Evolutionary conservation across 768 basidiomycete species (phyloP).

Genomic region (Leccinum ochraceum): DNA sequence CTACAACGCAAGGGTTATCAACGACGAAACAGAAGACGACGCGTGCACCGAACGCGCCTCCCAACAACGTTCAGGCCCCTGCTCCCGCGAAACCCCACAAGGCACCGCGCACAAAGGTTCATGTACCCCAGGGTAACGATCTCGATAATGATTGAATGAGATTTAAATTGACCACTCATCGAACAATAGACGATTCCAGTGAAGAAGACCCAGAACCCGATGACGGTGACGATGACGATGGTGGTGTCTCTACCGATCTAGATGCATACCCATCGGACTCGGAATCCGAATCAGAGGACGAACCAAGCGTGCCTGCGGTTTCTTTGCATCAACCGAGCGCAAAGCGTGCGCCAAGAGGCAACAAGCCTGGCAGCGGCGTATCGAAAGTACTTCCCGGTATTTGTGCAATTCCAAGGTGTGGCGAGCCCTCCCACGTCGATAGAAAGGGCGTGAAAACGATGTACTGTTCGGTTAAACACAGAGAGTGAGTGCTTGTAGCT

Average conservation of each 20-base stretch:
- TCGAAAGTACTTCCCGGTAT: slow-evolving; percentile 30
- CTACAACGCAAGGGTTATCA: slow-evolving; percentile 13
- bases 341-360: slow-evolving; percentile 11
- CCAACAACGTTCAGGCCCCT: slow-evolving; percentile 6
- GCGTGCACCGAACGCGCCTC: slow-evolving; percentile 11
- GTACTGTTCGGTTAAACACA: slow-evolving; percentile 61
- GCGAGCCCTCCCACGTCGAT: slow-evolving; percentile 56
- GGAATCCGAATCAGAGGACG: slow-evolving; percentile 26
- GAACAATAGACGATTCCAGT: slow-evolving; percentile 23
- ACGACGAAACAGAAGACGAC: slow-evolving; percentile 23
- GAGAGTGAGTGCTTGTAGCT: slow-evolving; percentile 51
- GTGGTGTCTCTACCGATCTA: slow-evolving; percentile 27
- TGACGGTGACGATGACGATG: slow-evolving; percentile 27
- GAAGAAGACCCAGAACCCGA: slow-evolving; percentile 28
- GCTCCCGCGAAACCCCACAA: slow-evolving; percentile 17
- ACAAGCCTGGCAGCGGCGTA: slow-evolving; percentile 12
- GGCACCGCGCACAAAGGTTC: slow-evolving; percentile 12
- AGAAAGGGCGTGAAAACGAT: slow-evolving; percentile 48
- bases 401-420: slow-evolving; percentile 60
- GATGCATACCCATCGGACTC: slow-evolving; percentile 36
- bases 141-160: slow-evolving; percentile 7
- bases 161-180: slow-evolving; percentile 14
- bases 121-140: slow-evolving; percentile 24
- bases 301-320: slow-evolving; percentile 12
- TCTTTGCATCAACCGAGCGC: slow-evolving; percentile 7